A percentile compares a stretch with the other conserved stretches of the same genome.
phyloP scores from a whole-genome alignment of 2,329 filamentous ascomycete genomes.

The Berkeleyomyces rouxiae region DNA sequence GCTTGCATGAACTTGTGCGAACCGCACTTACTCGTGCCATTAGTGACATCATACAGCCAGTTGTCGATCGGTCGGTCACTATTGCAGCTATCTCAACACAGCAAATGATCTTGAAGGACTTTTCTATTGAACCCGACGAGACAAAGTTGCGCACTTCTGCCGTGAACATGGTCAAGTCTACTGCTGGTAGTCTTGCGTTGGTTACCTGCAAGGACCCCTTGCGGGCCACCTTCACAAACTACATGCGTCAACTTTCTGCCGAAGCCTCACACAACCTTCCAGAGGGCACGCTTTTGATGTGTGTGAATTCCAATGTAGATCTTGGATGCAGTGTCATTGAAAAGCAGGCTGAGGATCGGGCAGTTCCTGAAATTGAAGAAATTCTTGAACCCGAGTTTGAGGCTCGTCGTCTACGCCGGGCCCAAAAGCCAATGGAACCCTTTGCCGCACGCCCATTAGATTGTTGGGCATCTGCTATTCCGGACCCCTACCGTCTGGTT shows the following conservation, averaged over 20 bases:
- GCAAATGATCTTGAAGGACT: slow-evolving; percentile 92
- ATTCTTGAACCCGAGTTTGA: slow-evolving; percentile 73
- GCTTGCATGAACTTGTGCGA: slow-evolving; percentile 62
- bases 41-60: slow-evolving; percentile 90
- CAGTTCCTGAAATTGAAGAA: slow-evolving; percentile 85
- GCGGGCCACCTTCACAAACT: slow-evolving; percentile 92
- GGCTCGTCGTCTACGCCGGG: slow-evolving; percentile 56
- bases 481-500: slow-evolving; percentile 78
- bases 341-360: slow-evolving; percentile 85
- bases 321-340: slow-evolving; percentile 87
- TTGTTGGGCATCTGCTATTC: slow-evolving; percentile 85
- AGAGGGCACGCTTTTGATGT: slow-evolving; percentile 94
- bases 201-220: slow-evolving; percentile 98
- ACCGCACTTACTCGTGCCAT: slow-evolving; percentile 78
- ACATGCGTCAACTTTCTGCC: slow-evolving; percentile 57
- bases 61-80: slow-evolving; percentile 92
- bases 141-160: slow-evolving; percentile 72
- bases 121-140: slow-evolving; percentile 81
- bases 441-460: slow-evolving; percentile 72
- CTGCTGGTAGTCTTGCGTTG: slow-evolving; percentile 80
- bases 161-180: slow-evolving; percentile 84
- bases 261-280: slow-evolving; percentile 68
- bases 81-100: slow-evolving; percentile 94
- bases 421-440: slow-evolving; percentile 61
- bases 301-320: slow-evolving; percentile 94